A percentile compares a stretch with the other conserved stretches of the same genome.
Evolutionary conservation across 768 basidiomycete genomes (phyloP).

Genomic region (Stropharia rugosoannulata): DNA sequence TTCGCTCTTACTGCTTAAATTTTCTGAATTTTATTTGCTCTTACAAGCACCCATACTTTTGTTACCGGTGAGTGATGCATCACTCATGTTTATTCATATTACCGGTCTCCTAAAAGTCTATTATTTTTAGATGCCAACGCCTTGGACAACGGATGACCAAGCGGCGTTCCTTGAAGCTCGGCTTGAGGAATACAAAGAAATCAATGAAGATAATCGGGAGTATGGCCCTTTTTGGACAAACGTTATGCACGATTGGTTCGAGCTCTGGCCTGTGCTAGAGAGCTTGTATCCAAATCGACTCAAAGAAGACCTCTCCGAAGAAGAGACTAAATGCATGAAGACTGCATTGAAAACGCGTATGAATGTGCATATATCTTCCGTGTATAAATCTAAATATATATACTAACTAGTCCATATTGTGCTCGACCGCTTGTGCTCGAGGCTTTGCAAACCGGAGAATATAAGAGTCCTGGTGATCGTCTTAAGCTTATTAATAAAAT

Average conservation of each 20-base stretch:
- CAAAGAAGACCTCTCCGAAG: neutral
- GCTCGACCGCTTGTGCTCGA: neutral
- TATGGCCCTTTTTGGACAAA: conserved; percentile 1
- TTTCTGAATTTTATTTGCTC: too few relatives aligned
- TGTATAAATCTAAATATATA: neutral
- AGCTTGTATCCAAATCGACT: neutral
- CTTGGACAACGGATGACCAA: conserved; percentile 2
- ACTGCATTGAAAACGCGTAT: neutral
- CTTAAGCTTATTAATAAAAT: neutral
- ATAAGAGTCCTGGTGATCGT: neutral
- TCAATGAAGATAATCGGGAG: neutral
- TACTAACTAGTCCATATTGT: neutral
- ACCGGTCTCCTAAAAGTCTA: too few relatives aligned
- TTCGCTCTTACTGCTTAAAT: too few relatives aligned
- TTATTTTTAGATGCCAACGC: too few relatives aligned
- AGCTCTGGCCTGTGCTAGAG: neutral
- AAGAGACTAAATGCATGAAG: neutral
- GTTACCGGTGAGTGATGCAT: too few relatives aligned
- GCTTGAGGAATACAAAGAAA: neutral
- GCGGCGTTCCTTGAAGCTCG: neutral
- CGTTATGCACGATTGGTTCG: neutral
- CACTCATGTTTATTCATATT: too few relatives aligned
- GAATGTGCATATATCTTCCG: neutral
- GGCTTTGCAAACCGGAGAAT: neutral
- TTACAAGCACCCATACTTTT: too few relatives aligned